A percentile compares a stretch with the other conserved stretches of the same genome.
phyloP scores from a whole-genome alignment of 805 yeast genomes.

The Yamadazyma laniorum region DNA sequence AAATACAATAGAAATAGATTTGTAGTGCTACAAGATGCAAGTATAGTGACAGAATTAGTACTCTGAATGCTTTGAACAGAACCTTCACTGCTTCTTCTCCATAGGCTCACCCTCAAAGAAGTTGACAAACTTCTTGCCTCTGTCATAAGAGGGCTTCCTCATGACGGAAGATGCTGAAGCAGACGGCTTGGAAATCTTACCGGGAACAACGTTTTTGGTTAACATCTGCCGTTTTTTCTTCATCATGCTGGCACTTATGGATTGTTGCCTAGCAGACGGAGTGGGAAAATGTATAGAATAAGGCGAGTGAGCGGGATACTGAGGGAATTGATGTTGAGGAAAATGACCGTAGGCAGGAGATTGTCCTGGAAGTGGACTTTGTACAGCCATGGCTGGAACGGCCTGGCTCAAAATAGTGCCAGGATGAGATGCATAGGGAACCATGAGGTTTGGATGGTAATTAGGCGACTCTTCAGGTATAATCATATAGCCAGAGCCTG shows the following conservation, averaged over 20 bases:
- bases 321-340: constrained; percentile 4
- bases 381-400: constrained; percentile 8
- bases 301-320: constrained; percentile 7
- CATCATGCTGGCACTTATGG: constrained; percentile 33
- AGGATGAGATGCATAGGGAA: constrained; percentile 12
- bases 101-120: neutral
- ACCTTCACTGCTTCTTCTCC: too few species aligned
- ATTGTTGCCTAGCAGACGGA: constrained; percentile 27
- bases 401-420: constrained; percentile 6
- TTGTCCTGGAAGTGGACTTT: constrained; percentile 5
- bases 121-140: neutral
- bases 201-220: constrained; percentile 11
- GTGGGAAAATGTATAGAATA: constrained; percentile 5
- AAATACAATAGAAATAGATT: constrained; percentile 1
- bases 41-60: neutral
- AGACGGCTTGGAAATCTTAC: constrained; percentile 3
- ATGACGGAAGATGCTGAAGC: neutral
- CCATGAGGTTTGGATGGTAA: constrained; percentile 16
- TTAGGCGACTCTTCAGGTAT: constrained; percentile 17
- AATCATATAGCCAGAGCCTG: constrained; percentile 18
- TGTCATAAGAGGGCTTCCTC: neutral
- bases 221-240: constrained; percentile 28
- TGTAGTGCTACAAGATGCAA: neutral
- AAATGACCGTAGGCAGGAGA: constrained; percentile 10
- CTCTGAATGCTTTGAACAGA: neutral